Evolutionary conservation across 441 rosid species (phyloP).

Genomic region (Syzygium malaccense): DNA sequence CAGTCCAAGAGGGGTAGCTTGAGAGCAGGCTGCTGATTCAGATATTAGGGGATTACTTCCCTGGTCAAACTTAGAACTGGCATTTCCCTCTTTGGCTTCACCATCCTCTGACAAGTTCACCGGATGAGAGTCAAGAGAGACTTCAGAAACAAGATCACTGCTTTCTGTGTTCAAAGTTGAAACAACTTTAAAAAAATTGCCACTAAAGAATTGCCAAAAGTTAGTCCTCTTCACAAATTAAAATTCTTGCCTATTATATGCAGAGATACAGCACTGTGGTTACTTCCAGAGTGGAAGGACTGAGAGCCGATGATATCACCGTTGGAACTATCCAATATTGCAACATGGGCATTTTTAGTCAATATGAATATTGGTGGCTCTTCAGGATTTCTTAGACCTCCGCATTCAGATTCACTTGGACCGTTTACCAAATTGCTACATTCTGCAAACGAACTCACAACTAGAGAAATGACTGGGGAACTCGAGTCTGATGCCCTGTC

Average conservation of each 20-base stretch:
- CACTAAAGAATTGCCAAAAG: neutral
- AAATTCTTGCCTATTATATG: constrained; percentile 50
- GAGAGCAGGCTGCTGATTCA: constrained; percentile 25
- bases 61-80: constrained; percentile 11
- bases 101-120: constrained; percentile 19
- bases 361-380: constrained; percentile 29
- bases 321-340: constrained; percentile 43
- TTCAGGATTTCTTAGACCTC: constrained; percentile 15
- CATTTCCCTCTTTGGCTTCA: constrained; percentile 28
- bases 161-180: constrained; percentile 38
- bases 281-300: constrained; percentile 27
- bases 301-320: constrained; percentile 41
- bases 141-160: constrained; percentile 23
- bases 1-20: constrained; percentile 26
- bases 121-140: constrained; percentile 19
- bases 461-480: constrained; percentile 52
- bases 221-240: constrained; percentile 4
- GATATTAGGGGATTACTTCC: constrained; percentile 28
- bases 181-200: constrained; percentile 13
- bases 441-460: constrained; percentile 31
- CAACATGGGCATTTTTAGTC: constrained; percentile 50
- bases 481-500: constrained; percentile 37
- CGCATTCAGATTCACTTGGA: constrained; percentile 24
- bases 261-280: constrained; percentile 42
- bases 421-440: constrained; percentile 11